Evolutionary conservation across 768 basidiomycete genomes (phyloP).

Genomic region (Saitozyma podzolica): DNA sequence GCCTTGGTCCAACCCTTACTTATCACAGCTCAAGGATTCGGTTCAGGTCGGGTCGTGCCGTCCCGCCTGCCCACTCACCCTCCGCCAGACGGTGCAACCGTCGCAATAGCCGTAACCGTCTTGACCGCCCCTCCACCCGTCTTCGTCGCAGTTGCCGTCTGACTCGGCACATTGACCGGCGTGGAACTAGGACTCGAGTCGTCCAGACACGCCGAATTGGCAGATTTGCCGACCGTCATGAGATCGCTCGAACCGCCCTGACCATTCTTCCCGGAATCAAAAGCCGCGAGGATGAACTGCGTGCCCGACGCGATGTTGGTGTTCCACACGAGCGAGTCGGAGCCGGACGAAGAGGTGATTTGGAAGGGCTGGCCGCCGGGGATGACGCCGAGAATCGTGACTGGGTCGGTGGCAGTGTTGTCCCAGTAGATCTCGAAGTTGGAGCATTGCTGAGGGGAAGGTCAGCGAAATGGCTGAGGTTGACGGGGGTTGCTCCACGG

Average conservation of each 20-base stretch:
- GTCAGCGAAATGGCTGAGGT: background rate
- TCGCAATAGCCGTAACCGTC: constrained; percentile 42
- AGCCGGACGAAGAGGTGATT: constrained; percentile 53
- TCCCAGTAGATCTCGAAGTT: constrained; percentile 43
- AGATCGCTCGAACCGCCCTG: constrained; percentile 66
- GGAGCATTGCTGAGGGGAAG: constrained; percentile 29
- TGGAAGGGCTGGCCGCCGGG: constrained; percentile 63
- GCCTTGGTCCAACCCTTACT: too few relatives aligned
- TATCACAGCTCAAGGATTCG: too few relatives aligned
- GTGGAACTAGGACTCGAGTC: constrained; percentile 54
- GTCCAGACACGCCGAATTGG: constrained; percentile 61
- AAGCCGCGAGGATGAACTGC: constrained; percentile 46
- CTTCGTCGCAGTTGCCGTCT: constrained; percentile 6
- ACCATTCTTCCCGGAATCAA: constrained; percentile 32
- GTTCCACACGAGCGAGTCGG: constrained; percentile 57
- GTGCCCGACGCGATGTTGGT: constrained; percentile 64
- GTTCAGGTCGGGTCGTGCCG: too few relatives aligned
- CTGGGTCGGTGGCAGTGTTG: constrained; percentile 28
- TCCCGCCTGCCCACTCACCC: constrained; percentile 20
- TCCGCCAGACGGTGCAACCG: constrained; percentile 14
- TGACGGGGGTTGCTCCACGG: background rate
- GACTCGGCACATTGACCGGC: constrained; percentile 18
- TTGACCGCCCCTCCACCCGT: constrained; percentile 23
- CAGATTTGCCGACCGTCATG: constrained; percentile 57
- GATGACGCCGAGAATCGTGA: constrained; percentile 60